Base-by-base conservation (phyloP, 495 filamentous ascomycete species). In the Cudoniella acicularis region DNA sequence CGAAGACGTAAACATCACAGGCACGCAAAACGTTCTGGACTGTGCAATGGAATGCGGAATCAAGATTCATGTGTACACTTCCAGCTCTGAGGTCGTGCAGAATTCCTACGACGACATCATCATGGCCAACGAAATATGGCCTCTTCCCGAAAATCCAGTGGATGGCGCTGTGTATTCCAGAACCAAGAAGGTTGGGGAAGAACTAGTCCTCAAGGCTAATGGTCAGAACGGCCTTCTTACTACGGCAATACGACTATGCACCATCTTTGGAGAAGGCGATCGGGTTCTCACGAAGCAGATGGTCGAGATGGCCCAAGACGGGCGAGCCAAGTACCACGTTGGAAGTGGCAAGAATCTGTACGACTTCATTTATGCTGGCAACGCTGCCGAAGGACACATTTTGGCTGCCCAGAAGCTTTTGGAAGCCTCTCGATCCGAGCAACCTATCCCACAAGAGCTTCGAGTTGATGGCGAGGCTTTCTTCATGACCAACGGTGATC, bases 1-100 rank as follows among this genome's bases (percentile, higher is more conserved):
- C 74, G 79, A 83, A 57, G 90, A 87, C 75, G 92, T 98, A 59
- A 98, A 96, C 70, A 89, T 98, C 2, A 87, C 87, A 21, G 92
- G 92, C 18, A 96, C 92, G 0, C 83, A 82, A 59, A 87, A 77
- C 16, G 73, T 97, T 17, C 70, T 98, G 24, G 82, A 90, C 52
- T 41, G 85, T n/a, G 85, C 86, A 49, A 81, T 81, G 57, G 79
- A 87, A 62, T 79, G 79, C 25, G 85, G 83, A 49, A 91, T 95
- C 69, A 95, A 89, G 74, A 92, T 86, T 0, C 89, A 96, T 62
- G 89, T 98, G 40, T 94, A 93, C 76, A 98, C 93, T 2, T 92
- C 88, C 70, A 92, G 88, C 18, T 88, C 89, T 47, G 91, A 87
- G 42, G 84, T 96, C 45, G 80, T 96, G 53, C 89, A 89, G 72